Percentiles rank a stretch among this genome's conserved stretches.
Evolutionary conservation across 2,329 filamentous ascomycete species (phyloP).

Genomic region (Diaporthe amygdali): DNA sequence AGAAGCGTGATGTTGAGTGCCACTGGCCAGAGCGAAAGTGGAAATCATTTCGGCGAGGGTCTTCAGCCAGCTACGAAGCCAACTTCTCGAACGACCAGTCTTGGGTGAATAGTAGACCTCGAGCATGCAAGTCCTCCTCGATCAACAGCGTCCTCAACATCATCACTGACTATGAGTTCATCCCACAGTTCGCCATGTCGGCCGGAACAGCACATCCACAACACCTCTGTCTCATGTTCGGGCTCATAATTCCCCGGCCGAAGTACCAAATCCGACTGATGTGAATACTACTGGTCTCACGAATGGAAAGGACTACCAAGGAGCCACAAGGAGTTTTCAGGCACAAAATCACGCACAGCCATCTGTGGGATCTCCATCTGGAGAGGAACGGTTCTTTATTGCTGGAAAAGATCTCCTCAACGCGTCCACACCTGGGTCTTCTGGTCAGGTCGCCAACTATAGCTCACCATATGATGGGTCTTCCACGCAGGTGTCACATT

Average conservation of each 20-base stretch:
- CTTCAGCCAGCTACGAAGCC: not conserved
- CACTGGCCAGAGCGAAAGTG: not conserved
- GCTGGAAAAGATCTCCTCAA: conserved; percentile 3
- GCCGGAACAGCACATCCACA: not conserved
- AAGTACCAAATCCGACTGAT: not conserved
- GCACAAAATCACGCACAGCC: not conserved
- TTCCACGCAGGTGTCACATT: not conserved
- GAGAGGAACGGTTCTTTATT: not conserved
- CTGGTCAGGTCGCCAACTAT: not conserved
- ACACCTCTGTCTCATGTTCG: not conserved
- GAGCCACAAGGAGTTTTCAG: not conserved
- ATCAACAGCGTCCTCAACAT: not conserved
- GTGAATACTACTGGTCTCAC: not conserved
- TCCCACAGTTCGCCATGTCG: not conserved
- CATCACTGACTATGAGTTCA: not conserved
- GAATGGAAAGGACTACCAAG: not conserved
- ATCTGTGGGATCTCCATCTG: not conserved
- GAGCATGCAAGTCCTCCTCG: not conserved
- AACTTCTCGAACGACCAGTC: not conserved
- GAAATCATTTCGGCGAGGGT: not conserved
- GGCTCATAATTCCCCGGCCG: not conserved
- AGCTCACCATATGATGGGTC: not conserved
- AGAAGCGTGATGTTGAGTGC: not conserved
- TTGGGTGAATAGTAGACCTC: not conserved
- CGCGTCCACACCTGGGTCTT: not conserved